Conservation (phyloP, 2,329 filamentous ascomycete species). For the Fusarium succisae region DNA sequence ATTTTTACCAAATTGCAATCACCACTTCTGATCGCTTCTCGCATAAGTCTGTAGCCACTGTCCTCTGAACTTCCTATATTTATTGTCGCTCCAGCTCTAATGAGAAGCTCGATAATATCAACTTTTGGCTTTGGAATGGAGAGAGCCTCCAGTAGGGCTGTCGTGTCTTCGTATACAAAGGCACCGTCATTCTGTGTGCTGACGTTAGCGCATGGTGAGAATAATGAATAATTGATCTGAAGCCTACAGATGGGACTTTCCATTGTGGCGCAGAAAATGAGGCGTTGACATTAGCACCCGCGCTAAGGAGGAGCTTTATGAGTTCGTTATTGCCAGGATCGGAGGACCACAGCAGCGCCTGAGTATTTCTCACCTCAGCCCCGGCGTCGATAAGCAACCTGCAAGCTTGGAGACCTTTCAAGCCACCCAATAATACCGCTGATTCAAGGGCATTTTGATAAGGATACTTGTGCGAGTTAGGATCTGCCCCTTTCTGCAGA, state of each 20-base stretch:
- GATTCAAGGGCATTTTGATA: too few relatives aligned
- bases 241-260: accelerated
- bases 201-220: not conserved
- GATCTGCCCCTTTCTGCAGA: not conserved
- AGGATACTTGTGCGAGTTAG: too few relatives aligned
- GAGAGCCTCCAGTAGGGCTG: not conserved
- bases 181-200: accelerated
- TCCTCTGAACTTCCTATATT: accelerated
- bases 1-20: not conserved
- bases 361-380: accelerated
- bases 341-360: too few relatives aligned
- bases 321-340: not conserved
- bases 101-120: not conserved
- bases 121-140: accelerated
- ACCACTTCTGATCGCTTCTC: accelerated
- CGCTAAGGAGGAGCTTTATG: not conserved
- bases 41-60: not conserved
- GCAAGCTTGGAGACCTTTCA: not conserved
- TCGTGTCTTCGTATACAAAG: accelerated
- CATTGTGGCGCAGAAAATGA: accelerated
- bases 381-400: not conserved
- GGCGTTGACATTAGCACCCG: not conserved
- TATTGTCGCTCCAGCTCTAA: accelerated
- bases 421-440: accelerated
- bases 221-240: accelerated